Evolutionary conservation across 495 filamentous ascomycete genomes (phyloP), one percentile per base, ranked within the genome.

Genomic region (Penicillium coprophilum): DNA sequence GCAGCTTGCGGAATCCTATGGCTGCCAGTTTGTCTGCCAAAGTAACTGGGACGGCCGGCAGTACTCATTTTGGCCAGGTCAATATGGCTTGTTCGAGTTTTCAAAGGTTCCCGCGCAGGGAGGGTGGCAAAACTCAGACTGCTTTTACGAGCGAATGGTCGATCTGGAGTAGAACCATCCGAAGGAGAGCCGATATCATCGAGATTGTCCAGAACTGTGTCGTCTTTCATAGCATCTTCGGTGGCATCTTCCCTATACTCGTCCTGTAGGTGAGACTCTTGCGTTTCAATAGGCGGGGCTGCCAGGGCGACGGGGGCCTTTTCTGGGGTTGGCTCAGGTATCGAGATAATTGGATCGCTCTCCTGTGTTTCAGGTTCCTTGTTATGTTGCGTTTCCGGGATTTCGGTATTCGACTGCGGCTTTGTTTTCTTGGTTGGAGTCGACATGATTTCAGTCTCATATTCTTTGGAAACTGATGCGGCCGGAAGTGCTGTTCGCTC

Each of bases 101-200:
- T 87, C 12, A 73, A 84, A 39, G 92, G 94, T 66, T 97, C 93
- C 38, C 94, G 85, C 8, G 92, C 90, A 48, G 94, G 94, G 4
- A 98, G 77, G 3, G 94, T 89, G 12, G 95, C 88, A 71, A 98
- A 97, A 48, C 85, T 92, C 48, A 97, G 79, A 62, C 93, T 97
- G 70, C 91, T 96, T 77, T 96, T 96, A 32, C 93, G 87, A 48
- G 95, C 73, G 4, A 82, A 71, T n/a, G 77, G 80, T 46, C 81
- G 74, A 39, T 80, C 85, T 2, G 85, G 85, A 47, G 80, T 85
- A 6, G 85, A 87, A 9, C 71, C 76, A 55, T 86, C 82, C 11
- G 86, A 88, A 17, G 84, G 78, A 31, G 85, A 84, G 38, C 76
- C 80, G 21, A 77, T 78, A 34, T 84, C 83, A 52, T 83, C 81